phyloP scores from a whole-genome alignment of 805 yeast species.

The Hanseniaspora mollemarum region DNA sequence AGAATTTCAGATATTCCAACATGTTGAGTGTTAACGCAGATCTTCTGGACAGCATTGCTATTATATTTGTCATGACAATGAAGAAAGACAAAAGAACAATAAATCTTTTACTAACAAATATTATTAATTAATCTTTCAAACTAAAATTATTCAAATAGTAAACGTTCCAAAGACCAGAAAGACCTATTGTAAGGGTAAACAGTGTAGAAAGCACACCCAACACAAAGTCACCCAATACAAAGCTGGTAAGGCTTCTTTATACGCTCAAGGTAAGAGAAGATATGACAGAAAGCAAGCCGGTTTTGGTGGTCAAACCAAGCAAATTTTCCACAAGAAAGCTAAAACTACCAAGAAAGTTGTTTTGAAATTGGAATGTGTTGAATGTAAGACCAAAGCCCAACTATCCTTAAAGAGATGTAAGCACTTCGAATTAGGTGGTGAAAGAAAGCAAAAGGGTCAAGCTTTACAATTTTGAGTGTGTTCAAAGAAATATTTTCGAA shows the following conservation, averaged over 20 bases:
- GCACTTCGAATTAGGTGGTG: constrained; percentile 99
- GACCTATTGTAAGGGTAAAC: constrained; percentile 99
- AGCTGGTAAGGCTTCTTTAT: constrained; percentile 99
- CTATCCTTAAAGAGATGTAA: constrained; percentile 97
- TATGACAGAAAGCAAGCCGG: constrained; percentile 99
- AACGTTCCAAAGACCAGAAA: constrained; percentile 99
- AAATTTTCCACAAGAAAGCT: constrained; percentile 99
- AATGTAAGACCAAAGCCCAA: constrained; percentile 98
- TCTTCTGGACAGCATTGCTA: too few species aligned
- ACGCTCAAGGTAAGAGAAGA: constrained; percentile 99
- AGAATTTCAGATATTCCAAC: too few species aligned
- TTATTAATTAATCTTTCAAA: neutral
- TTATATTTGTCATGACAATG: too few species aligned
- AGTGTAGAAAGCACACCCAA: constrained; percentile 98
- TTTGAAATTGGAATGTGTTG: constrained; percentile 96
- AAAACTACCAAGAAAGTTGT: constrained; percentile 99
- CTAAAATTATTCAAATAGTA: constrained; percentile 41
- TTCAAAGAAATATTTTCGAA: neutral
- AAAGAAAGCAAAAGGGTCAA: constrained; percentile 99
- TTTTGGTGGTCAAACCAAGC: constrained; percentile 99
- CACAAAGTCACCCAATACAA: constrained; percentile 99
- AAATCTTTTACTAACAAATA: constrained; percentile 1
- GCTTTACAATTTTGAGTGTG: constrained; percentile 90
- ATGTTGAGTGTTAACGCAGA: too few species aligned
- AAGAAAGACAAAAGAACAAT: neutral